Evolutionary conservation across 2,329 filamentous ascomycete genomes (phyloP).

Genomic region (Aspergillus versicolor): DNA sequence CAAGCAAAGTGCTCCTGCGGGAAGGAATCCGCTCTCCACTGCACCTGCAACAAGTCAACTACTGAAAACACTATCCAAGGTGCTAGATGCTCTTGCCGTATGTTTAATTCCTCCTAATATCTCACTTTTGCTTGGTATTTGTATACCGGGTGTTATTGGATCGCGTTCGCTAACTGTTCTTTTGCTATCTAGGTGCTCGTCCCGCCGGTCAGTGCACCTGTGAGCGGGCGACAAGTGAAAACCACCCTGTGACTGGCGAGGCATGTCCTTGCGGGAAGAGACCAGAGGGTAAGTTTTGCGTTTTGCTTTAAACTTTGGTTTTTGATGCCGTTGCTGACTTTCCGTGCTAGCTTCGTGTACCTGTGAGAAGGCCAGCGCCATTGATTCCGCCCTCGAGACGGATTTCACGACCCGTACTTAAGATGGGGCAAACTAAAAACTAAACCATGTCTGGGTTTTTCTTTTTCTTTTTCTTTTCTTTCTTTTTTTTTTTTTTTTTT

Average conservation of each 20-base stretch:
- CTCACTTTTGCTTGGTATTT: conserved; percentile 15
- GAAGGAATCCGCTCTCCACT: conserved; percentile 80
- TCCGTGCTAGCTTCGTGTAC: conserved; percentile 63
- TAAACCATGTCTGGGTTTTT: background rate
- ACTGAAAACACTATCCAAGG: conserved; percentile 73
- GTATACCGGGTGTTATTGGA: background rate
- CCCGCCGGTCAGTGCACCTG: conserved; percentile 81
- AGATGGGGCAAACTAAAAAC: background rate
- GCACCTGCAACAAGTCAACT: conserved; percentile 75
- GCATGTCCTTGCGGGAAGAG: conserved; percentile 78
- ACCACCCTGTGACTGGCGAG: conserved; percentile 57
- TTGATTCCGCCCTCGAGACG: conserved; percentile 66
- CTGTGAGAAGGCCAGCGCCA: conserved; percentile 71
- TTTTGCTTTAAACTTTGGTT: background rate
- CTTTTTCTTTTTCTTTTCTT: background rate
- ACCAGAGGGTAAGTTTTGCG: conserved; percentile 59
- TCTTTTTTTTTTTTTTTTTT: background rate
- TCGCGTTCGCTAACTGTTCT: conserved; percentile 6
- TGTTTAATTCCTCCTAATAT: conserved; percentile 24
- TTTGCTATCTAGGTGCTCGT: conserved; percentile 55
- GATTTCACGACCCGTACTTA: conserved; percentile 75
- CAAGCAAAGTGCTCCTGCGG: conserved; percentile 81
- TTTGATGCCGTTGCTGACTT: conserved; percentile 11
- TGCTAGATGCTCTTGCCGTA: conserved; percentile 78
- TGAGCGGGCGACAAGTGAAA: conserved; percentile 69